Conservation (phyloP, 352 stramenopile species). For the Phytophthora multivora region DNA sequence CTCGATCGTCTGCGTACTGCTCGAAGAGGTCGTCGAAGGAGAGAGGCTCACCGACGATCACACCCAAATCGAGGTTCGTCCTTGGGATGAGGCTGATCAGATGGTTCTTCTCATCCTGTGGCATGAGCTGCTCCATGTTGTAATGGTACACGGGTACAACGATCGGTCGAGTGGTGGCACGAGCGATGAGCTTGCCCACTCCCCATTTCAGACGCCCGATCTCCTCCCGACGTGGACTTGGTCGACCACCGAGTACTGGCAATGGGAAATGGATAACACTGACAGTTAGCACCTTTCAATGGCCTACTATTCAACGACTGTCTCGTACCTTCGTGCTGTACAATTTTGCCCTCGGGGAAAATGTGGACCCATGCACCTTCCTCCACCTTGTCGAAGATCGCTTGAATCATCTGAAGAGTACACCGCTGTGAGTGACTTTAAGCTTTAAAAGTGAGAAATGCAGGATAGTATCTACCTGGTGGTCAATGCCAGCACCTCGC, state of each 20-base stretch:
- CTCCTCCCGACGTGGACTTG: constrained; percentile 62
- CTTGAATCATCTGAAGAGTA: constrained; percentile 62
- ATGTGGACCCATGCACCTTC: constrained; percentile 86
- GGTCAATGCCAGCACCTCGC: constrained; percentile 72
- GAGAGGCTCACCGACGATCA: constrained; percentile 77
- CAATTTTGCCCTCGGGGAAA: constrained; percentile 89
- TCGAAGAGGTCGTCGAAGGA: constrained; percentile 86
- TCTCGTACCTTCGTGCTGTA: constrained; percentile 61
- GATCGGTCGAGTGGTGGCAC: constrained; percentile 64
- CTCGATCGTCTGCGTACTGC: constrained; percentile 51
- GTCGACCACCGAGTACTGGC: constrained; percentile 72
- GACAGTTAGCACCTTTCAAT: not conserved
- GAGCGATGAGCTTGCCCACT: constrained; percentile 85
- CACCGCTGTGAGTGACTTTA: not conserved
- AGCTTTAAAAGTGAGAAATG: no score
- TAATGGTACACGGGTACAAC: constrained; percentile 88
- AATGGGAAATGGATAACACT: not conserved
- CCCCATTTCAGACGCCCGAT: constrained; percentile 89
- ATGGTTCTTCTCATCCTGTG: constrained; percentile 75
- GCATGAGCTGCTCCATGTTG: constrained; percentile 90
- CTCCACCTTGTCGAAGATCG: constrained; percentile 83
- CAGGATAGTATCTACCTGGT: constrained; percentile 36
- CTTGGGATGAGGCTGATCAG: constrained; percentile 69
- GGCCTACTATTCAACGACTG: not conserved
- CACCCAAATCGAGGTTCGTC: constrained; percentile 52